These are phyloP conservation scores for Yamadazyma takamatsuzukensis DNA, from an alignment of 805 yeast genomes.

Conservation along the genomic window DNA sequence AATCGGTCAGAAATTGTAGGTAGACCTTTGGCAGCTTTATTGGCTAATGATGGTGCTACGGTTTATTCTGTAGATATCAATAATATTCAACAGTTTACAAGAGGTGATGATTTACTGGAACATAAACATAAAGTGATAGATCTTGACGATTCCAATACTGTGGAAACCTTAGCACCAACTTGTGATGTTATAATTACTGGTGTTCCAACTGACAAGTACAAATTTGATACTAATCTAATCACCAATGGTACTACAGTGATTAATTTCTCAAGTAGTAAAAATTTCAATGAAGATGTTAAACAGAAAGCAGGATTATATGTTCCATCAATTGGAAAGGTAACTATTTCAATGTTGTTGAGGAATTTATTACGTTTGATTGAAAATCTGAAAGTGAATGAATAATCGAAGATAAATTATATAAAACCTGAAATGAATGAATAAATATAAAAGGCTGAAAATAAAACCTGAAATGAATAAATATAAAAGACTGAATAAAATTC, in stretches of 20 bases:
- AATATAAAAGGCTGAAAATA: too few species aligned
- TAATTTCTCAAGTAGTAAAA: slow-evolving; percentile 85
- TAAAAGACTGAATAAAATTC: too few species aligned
- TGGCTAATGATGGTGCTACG: slow-evolving; percentile 96
- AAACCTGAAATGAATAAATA: too few species aligned
- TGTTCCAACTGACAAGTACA: slow-evolving; percentile 80
- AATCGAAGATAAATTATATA: too few species aligned
- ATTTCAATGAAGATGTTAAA: slow-evolving; percentile 81
- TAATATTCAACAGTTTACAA: slow-evolving; percentile 84
- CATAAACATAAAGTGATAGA: slow-evolving; percentile 74
- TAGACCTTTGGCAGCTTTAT: slow-evolving; percentile 89
- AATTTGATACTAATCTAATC: slow-evolving; percentile 78
- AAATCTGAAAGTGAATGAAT: too few species aligned
- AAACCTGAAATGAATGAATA: too few species aligned
- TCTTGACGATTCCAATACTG: slow-evolving; percentile 45
- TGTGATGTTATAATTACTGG: slow-evolving; percentile 96
- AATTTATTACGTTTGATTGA: slow-evolving; percentile 79
- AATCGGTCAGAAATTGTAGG: slow-evolving; percentile 97
- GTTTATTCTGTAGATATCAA: slow-evolving; percentile 89
- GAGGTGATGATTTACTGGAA: slow-evolving; percentile 86
- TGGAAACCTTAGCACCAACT: slow-evolving; percentile 62
- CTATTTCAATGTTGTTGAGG: slow-evolving; percentile 90
- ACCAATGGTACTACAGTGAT: slow-evolving; percentile 87
- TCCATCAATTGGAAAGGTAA: slow-evolving; percentile 94
- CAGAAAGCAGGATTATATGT: slow-evolving; percentile 86